phyloP scores from a whole-genome alignment of 192 early-diverging fungal genomes.

The Entomortierella lignicola region DNA sequence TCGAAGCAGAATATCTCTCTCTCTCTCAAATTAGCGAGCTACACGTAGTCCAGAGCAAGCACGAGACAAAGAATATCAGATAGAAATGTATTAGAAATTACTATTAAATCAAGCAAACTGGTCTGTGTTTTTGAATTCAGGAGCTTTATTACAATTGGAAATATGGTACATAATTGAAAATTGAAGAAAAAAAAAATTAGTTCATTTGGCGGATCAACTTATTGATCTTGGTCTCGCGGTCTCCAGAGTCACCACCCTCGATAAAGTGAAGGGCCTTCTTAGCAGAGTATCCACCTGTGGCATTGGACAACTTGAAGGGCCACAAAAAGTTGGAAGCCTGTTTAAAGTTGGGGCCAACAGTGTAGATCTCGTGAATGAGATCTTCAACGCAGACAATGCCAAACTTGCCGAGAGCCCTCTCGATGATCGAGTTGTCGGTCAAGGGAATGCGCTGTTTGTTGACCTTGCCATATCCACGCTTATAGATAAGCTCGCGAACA shows the following conservation, averaged over 20 bases:
- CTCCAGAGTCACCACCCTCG: constrained; percentile 96
- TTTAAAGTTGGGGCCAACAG: constrained; percentile 98
- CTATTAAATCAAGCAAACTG: too few species aligned
- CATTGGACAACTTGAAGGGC: constrained; percentile 99
- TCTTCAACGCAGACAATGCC: constrained; percentile 99
- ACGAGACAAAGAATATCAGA: too few species aligned
- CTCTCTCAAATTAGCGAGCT: too few species aligned
- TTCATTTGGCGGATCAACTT: constrained; percentile 81
- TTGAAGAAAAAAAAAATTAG: too few species aligned
- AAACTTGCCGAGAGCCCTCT: constrained; percentile 89
- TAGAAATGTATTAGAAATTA: too few species aligned
- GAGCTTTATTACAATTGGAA: too few species aligned
- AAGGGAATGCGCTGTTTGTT: constrained; percentile 97
- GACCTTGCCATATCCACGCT: constrained; percentile 99
- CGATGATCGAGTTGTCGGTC: constrained; percentile 95
- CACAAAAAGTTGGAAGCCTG: constrained; percentile 98
- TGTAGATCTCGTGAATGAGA: constrained; percentile 98
- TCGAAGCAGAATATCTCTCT: too few species aligned
- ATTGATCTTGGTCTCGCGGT: constrained; percentile 98
- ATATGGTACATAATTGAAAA: too few species aligned
- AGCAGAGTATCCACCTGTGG: constrained; percentile 91
- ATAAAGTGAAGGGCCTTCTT: constrained; percentile 98
- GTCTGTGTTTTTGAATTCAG: too few species aligned
- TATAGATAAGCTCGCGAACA: constrained; percentile 99
- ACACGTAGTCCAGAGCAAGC: too few species aligned